Base-by-base conservation (phyloP, 2,329 filamentous ascomycete species). In the Periconia sp. region DNA sequence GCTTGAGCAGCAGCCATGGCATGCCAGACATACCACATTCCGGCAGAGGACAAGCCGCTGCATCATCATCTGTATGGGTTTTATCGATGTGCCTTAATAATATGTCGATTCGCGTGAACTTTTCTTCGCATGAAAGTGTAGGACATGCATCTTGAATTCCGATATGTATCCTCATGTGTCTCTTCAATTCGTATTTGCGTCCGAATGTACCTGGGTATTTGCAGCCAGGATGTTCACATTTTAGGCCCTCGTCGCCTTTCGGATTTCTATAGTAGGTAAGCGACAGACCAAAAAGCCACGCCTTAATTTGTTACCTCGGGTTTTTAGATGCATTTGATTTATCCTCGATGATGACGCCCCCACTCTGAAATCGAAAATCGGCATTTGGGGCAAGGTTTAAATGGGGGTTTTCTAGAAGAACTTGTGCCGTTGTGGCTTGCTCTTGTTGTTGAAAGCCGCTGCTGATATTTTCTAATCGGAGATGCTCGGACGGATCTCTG, bases 121-220 rank as follows among this genome's bases (percentile, higher is more conserved):
- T 12, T 10, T 22, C n/a, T 2, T 32, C 18, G 26, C 57, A 60
- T 11, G 18, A 25, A 15, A 24, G 10, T 8, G 52, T 21, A 10
- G 43, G 46, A 33, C 48, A 57, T 12, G 37, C 33, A 24, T 38
- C 38, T 12, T 35, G 40, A 12, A 22, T 30, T 15, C 5, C 9
- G 1, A 19, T 17, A 19, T 63, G 50, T 19, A 43, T 54, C 8
- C 36, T 29, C 54, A 54, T 54, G 35, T 61, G 56, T 8, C 54
- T 47, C 26, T 56, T 33, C 4, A 57, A 46, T n/a, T 61, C 56
- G 16, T 48, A 53, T 16, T 48, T 50, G 31, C 56, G 47, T 19
- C 52, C 44, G 52, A 56, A 61, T 3, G 46, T 43, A 7, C 30
- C 45, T 3, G 34, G 41, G 15, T 50, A 52, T 13, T 23, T 44